Conservation (phyloP, 148 eudicot genomes). For the Linanthus parryae region DNA sequence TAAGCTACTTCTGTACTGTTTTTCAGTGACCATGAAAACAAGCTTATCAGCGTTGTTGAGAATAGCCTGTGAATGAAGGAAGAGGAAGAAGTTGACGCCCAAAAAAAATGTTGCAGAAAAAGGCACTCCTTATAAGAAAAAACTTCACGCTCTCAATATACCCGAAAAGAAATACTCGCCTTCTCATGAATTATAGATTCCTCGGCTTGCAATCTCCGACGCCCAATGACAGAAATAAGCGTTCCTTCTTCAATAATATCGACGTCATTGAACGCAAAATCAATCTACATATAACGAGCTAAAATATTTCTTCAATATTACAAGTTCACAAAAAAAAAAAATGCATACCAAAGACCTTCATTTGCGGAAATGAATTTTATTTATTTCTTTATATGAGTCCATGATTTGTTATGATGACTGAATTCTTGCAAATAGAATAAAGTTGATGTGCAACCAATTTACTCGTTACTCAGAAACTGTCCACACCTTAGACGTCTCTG, state of each 20-base stretch:
- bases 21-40: slow-evolving; percentile 22
- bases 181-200: slow-evolving; percentile 33
- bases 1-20: slow-evolving; percentile 23
- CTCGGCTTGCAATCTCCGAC: slow-evolving; percentile 23
- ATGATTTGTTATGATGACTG: neutral
- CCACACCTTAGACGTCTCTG: slow-evolving; percentile 28
- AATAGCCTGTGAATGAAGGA: slow-evolving; percentile 20
- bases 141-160: neutral
- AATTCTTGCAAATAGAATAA: neutral
- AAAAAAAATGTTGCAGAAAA: neutral
- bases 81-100: neutral
- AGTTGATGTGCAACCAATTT: neutral
- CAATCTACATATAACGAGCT: slow-evolving; percentile 16
- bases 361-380: neutral
- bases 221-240: slow-evolving; percentile 29
- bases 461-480: slow-evolving; percentile 6
- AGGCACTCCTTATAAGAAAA: neutral
- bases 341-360: neutral
- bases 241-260: slow-evolving; percentile 35
- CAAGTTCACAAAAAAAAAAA: neutral
- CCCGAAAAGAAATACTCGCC: slow-evolving; percentile 8
- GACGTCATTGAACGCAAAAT: slow-evolving; percentile 34
- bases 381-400: neutral
- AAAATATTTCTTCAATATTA: too few relatives aligned
- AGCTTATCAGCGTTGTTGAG: slow-evolving; percentile 22